These are phyloP conservation scores for Kazachstania sp. DNA, from an alignment of 1,139 yeast species.

Conservation along the genomic window DNA sequence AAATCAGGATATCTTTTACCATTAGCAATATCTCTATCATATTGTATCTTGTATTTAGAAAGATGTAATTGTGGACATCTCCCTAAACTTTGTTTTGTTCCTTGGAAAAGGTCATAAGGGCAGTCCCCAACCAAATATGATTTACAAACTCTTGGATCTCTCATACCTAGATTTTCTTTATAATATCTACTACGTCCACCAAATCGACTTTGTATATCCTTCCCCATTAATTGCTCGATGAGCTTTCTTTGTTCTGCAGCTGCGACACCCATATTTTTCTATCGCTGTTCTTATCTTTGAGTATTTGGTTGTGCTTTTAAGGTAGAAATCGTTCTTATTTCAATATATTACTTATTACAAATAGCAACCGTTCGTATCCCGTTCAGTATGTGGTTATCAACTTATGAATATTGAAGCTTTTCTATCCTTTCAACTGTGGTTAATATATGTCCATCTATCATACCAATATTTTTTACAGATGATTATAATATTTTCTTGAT, in stretches of 20 bases:
- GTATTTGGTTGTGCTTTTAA: too few relatives aligned
- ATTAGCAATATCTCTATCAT: constrained; percentile 47
- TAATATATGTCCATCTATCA: too few relatives aligned
- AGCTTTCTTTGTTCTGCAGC: constrained; percentile 71
- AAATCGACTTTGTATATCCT: constrained; percentile 36
- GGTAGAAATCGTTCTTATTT: neutral
- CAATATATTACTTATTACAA: neutral
- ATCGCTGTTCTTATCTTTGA: neutral
- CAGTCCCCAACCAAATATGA: constrained; percentile 80
- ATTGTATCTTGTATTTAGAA: constrained; percentile 68
- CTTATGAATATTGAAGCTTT: too few relatives aligned
- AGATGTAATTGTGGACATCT: constrained; percentile 70
- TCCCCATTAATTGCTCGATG: constrained; percentile 79
- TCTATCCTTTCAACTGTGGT: too few relatives aligned
- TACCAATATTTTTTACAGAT: too few relatives aligned
- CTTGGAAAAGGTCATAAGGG: constrained; percentile 74
- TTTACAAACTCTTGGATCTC: constrained; percentile 67
- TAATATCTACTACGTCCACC: constrained; percentile 10
- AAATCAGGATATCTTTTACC: constrained; percentile 59
- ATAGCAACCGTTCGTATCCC: too few relatives aligned
- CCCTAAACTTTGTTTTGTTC: constrained; percentile 80
- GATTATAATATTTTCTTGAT: too few relatives aligned
- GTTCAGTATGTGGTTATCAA: too few relatives aligned
- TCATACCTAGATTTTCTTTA: constrained; percentile 33
- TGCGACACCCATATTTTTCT: constrained; percentile 26